Evolutionary conservation across 345 rosid genomes (phyloP), one percentile per base, ranked within the genome.

Genomic region (Populus pruinosa): DNA sequence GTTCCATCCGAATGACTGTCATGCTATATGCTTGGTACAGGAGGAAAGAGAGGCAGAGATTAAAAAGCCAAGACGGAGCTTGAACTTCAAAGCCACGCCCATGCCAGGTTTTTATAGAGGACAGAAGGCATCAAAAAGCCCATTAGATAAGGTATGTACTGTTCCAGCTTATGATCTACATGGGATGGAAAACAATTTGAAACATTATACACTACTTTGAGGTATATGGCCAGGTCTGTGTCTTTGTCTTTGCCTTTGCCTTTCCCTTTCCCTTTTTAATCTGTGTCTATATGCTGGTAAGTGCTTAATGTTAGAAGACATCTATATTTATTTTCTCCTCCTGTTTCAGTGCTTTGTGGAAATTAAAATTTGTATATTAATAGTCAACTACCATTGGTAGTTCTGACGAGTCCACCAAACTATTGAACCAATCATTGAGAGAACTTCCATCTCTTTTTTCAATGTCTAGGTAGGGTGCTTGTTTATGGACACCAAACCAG

Each of bases 81-180:
- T 74, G 41, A 83, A 83, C 79, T 82, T 81, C 81, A 90, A 80
- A 82, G 86, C 92, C 43, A 73, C 79, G 8, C 85, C 87, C 21
- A 25, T 81, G 77, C 87, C 89, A 44, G 71, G 81, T 50, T 79
- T 85, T 72, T 84, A 84, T 77, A 81, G 29, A 1, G 78, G 83
- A 72, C 86, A 74, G 68, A 86, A 76, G 35, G 76, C 80, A 65
- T 63, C 83, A 1, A 83, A 77, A 78, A 70, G 64, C 79, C 77
- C 71, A 81, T 69, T 76, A 25, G 81, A 86, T 66, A 87, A 86
- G 88, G 94, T 91, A 80, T 76, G 77, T 44, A 66, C 20, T 23
- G 18, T 69, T 56, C 33, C 36, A 21, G 67, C 21, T n/a, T n/a
- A 36, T 56, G 11, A 47, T 78, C 65, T 25, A 20, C 38, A n/a